Conservation (phyloP, 2,329 filamentous ascomycete genomes). For the Orbilia brochopaga region DNA sequence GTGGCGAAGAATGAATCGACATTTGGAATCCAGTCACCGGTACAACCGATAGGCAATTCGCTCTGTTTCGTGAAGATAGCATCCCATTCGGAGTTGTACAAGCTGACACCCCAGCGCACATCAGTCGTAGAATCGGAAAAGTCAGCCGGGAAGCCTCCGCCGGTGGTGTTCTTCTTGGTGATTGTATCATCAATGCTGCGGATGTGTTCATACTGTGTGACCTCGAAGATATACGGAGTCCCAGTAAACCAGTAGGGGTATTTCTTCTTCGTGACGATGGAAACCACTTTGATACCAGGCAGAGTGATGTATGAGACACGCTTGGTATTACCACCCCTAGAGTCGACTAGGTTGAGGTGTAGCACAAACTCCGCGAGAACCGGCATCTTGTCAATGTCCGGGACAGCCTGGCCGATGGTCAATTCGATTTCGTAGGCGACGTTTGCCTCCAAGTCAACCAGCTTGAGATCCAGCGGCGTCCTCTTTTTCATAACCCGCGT, state of each 20-base stretch:
- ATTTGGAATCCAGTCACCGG: constrained; percentile 52
- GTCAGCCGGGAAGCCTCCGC: constrained; percentile 51
- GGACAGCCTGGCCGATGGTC: constrained; percentile 34
- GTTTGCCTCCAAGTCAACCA: constrained; percentile 52
- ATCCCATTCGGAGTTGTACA: constrained; percentile 53
- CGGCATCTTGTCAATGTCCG: constrained; percentile 52
- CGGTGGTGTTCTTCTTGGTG: constrained; percentile 28
- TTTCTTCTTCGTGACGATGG: constrained; percentile 54
- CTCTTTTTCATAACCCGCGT: constrained; percentile 31
- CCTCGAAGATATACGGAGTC: constrained; percentile 54
- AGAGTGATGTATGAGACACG: constrained; percentile 54
- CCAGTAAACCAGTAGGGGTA: constrained; percentile 53
- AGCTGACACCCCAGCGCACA: constrained; percentile 53
- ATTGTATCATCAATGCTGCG: constrained; percentile 13
- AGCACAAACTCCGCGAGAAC: constrained; percentile 53
- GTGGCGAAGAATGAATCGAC: constrained; percentile 48
- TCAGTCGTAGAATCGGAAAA: constrained; percentile 50
- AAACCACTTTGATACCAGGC: constrained; percentile 52
- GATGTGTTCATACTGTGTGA: constrained; percentile 54
- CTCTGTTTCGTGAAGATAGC: constrained; percentile 51
- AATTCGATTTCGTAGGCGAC: constrained; percentile 54
- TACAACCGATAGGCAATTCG: constrained; percentile 44
- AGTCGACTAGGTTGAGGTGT: constrained; percentile 52
- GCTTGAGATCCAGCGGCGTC: constrained; percentile 53
- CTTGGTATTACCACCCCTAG: constrained; percentile 41